Conservation (phyloP, 495 filamentous ascomycete species). For the Aspergillus olivimuriae region DNA sequence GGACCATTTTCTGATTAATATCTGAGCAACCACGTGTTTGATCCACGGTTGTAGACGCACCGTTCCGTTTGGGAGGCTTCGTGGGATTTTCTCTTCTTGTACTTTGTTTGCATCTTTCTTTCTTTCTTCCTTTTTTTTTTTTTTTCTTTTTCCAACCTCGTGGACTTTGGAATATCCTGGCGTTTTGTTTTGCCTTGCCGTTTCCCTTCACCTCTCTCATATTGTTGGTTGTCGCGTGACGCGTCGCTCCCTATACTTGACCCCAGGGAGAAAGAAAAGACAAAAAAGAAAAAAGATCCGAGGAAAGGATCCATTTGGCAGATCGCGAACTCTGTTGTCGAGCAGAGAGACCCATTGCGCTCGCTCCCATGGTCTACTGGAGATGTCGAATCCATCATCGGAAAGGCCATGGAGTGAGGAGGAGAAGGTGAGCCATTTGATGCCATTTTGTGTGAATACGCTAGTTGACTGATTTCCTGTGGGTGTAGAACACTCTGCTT, state of each 20-base stretch:
- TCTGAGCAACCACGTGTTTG: constrained; percentile 18
- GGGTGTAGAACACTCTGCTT: constrained; percentile 43
- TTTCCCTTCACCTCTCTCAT: constrained; percentile 6
- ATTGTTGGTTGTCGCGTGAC: constrained; percentile 12
- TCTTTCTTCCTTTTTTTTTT: constrained; percentile 7
- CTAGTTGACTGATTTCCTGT: constrained; percentile 28
- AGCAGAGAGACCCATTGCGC: constrained; percentile 9
- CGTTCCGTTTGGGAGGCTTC: constrained; percentile 31
- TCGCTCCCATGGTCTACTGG: constrained; percentile 36
- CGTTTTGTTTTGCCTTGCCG: constrained; percentile 17
- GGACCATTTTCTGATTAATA: constrained; percentile 12
- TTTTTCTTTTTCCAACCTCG: constrained; percentile 9
- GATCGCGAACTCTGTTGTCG: neutral
- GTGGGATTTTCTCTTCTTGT: constrained; percentile 8
- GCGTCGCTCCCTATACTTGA: constrained; percentile 10
- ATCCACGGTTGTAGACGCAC: constrained; percentile 23
- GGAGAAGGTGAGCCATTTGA: constrained; percentile 47
- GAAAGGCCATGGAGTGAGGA: constrained; percentile 52
- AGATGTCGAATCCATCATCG: constrained; percentile 43
- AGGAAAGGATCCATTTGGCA: no score
- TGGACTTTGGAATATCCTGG: constrained; percentile 7
- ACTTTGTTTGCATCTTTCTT: constrained; percentile 6
- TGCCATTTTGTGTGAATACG: neutral
- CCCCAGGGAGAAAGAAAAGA: no score
- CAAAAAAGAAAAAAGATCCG: no score